Evolutionary conservation across 176 grass and related monocot species (phyloP).

Genomic region (Phoenix dactylifera): DNA sequence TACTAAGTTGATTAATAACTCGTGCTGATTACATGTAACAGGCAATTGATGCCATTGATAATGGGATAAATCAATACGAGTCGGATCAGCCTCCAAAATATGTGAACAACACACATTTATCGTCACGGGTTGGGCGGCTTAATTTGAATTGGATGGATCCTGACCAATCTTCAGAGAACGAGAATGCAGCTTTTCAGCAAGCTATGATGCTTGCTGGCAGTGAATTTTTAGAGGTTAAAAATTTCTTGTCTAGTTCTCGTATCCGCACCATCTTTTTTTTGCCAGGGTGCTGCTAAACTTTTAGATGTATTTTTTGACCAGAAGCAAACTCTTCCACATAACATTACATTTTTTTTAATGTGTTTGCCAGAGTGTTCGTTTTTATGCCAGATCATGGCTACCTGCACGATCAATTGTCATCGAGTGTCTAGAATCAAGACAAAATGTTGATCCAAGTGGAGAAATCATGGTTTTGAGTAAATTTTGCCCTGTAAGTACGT

Average conservation of each 20-base stretch:
- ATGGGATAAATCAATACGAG: constrained; percentile 94
- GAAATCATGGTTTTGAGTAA: constrained; percentile 91
- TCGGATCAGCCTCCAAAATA: constrained; percentile 83
- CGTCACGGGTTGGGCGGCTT: constrained; percentile 71
- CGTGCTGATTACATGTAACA: constrained; percentile 12
- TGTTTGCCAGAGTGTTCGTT: constrained; percentile 50
- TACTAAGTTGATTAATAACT: no score
- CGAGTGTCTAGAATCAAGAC: constrained; percentile 72
- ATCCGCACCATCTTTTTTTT: no score
- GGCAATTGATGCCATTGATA: constrained; percentile 96
- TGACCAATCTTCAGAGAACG: constrained; percentile 87
- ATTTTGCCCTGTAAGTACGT: constrained; percentile 75
- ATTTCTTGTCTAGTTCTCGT: no score
- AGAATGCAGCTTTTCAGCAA: constrained; percentile 79
- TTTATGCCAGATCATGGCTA: constrained; percentile 87
- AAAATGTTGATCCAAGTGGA: constrained; percentile 68
- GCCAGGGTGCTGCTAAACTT: no score
- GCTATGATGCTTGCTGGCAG: constrained; percentile 70
- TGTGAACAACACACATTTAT: constrained; percentile 89
- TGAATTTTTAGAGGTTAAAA: constrained; percentile 84
- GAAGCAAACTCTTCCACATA: no score
- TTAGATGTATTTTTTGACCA: no score
- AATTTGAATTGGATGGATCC: constrained; percentile 88
- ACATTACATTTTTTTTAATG: constrained; percentile 5
- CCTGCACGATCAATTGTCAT: constrained; percentile 86